Evolutionary conservation across 2,329 filamentous ascomycete genomes (phyloP), one percentile per base, ranked within the genome.

Genomic region (Ophiosphaerella narmari): DNA sequence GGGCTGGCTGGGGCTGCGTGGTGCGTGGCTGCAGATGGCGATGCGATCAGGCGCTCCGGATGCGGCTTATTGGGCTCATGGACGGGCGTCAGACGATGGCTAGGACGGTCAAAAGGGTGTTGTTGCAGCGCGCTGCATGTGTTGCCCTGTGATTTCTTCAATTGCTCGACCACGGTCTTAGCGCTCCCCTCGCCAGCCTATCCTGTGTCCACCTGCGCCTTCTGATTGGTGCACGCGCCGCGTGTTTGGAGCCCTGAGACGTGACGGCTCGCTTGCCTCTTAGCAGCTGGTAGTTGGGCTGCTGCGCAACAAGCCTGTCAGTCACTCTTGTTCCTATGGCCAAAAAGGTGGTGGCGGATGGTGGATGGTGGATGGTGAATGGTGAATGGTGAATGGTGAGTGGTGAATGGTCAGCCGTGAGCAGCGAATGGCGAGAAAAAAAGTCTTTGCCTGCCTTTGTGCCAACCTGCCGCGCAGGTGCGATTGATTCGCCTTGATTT

Each of bases 151-250:
- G 64, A 66, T 65, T 67, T 67, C 63, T 64, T 68, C 65, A 68
- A 70, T 66, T 68, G 66, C 62, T 67, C 53, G 55, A 57, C 34
- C 54, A 61, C 60, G 48, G 62, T 53, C 68, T 66, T 69, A 68
- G 67, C 68, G 64, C 67, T 71, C 65, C 62, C 62, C 57, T 63
- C 58, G 60, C 61, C 56, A 60, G 57, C 57, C 63, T 65, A 59
- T 60, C 60, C 14, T 59, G 50, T 50, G 23, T 4, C 24, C 12
- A 5, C 24, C 11, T 48, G 33, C 34, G 33, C 43, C 48, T 51
- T 32, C 54, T 71, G 66, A 70, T 70, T 72, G 68, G 65, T 39
- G 52, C 38, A 18, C 24, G 39, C 41, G 49, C 40, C 52, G 54
- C 58, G 55, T 57, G 49, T 48, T 51, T 36, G 59, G 46, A 52